Evolutionary conservation across 148 eudicot genomes (phyloP).

Genomic region (Rhododendron mucronatum): DNA sequence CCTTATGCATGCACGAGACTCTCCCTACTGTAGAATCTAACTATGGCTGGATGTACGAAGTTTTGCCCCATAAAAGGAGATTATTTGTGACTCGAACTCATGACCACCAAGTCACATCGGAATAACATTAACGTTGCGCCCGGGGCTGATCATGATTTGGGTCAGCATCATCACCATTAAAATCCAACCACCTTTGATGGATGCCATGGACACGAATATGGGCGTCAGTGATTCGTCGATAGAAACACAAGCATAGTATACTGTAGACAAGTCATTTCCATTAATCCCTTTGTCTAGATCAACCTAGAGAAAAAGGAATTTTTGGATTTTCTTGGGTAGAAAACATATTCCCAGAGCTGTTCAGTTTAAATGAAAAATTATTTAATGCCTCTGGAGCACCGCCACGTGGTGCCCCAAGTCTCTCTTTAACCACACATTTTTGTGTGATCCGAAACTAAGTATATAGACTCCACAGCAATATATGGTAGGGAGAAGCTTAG

Average conservation of each 20-base stretch:
- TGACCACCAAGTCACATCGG: neutral
- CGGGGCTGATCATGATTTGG: neutral
- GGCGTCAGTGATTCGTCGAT: neutral
- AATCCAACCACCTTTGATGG: neutral
- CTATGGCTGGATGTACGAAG: no score
- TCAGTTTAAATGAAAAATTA: neutral
- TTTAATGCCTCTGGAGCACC: no score
- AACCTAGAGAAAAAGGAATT: neutral
- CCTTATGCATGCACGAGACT: no score
- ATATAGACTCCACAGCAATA: no score
- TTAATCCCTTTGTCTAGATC: neutral
- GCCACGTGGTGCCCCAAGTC: no score
- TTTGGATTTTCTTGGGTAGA: constrained; percentile 16
- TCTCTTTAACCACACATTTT: no score
- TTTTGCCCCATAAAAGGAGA: no score
- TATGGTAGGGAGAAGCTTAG: no score
- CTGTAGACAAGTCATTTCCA: neutral
- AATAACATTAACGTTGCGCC: neutral
- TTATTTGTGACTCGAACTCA: neutral
- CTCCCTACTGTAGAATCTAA: no score
- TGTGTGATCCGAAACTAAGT: no score
- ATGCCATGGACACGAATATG: neutral
- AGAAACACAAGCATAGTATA: neutral
- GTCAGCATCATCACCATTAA: neutral
- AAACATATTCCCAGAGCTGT: constrained; percentile 18